These are phyloP conservation scores for Cochlearia excelsa DNA, from an alignment of 345 rosid genomes.

Conservation along the genomic window DNA sequence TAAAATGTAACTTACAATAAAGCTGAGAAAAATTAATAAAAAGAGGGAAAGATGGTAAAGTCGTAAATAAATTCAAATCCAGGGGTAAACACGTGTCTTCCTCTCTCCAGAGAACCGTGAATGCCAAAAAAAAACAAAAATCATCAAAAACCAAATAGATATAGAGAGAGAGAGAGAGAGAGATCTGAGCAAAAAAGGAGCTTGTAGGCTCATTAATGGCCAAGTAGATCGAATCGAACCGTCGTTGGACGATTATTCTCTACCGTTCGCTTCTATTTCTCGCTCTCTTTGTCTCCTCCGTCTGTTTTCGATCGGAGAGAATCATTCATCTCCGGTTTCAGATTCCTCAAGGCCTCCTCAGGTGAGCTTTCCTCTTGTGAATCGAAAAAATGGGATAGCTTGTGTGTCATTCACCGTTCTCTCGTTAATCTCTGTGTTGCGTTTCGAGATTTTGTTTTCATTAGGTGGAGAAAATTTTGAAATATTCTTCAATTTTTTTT, in stretches of 20 bases:
- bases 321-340: slow-evolving; percentile 20
- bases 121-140: not conserved
- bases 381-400: too few species aligned
- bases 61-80: slow-evolving; percentile 21
- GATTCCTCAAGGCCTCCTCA: slow-evolving; percentile 4
- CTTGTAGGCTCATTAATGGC: slow-evolving; percentile 32
- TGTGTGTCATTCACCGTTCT: not conserved
- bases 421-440: slow-evolving; percentile 1
- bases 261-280: slow-evolving; percentile 23
- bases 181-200: slow-evolving; percentile 38
- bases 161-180: slow-evolving; percentile 24
- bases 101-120: slow-evolving; percentile 10
- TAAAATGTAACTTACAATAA: slow-evolving; percentile 2
- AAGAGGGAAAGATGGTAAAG: slow-evolving; percentile 23
- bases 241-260: slow-evolving; percentile 1
- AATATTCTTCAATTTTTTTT: too few species aligned
- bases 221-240: slow-evolving; percentile 13
- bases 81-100: slow-evolving; percentile 23
- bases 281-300: slow-evolving; percentile 1
- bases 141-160: slow-evolving; percentile 25
- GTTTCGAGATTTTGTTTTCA: slow-evolving; percentile 17
- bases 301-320: slow-evolving; percentile 13
- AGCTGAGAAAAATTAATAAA: slow-evolving; percentile 16
- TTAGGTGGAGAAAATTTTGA: too few species aligned
- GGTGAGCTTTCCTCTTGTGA: slow-evolving; percentile 11